A percentile compares a stretch with the other conserved stretches of the same genome.
Evolutionary conservation across 108 stramenopile species (phyloP).

Genomic region (Fragilariopsis cylindrus): DNA sequence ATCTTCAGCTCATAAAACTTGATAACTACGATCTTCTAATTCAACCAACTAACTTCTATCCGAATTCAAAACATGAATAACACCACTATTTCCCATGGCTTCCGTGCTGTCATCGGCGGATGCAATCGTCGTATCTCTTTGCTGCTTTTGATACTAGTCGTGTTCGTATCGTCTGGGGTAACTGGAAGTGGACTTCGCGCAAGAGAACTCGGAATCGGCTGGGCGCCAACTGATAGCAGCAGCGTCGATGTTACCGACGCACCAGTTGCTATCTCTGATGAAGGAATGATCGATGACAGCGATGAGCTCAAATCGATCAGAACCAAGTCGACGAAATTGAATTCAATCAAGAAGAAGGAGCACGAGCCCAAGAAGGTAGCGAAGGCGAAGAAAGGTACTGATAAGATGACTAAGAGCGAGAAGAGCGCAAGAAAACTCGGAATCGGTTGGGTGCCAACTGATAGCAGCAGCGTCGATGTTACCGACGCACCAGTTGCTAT

Average conservation of each 20-base stretch:
- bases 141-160: background rate
- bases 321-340: background rate
- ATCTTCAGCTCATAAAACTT: background rate
- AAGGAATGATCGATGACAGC: too few relatives aligned
- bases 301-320: too few relatives aligned
- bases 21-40: too few relatives aligned
- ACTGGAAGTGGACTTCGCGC: background rate
- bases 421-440: background rate
- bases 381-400: too few relatives aligned
- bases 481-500: background rate
- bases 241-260: background rate
- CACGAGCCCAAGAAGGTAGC: background rate
- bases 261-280: background rate
- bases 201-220: conserved; percentile 3
- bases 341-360: background rate
- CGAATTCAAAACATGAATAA: background rate
- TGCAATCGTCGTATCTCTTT: background rate
- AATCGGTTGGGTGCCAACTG: background rate
- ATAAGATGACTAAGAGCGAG: too few relatives aligned
- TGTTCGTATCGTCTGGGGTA: background rate
- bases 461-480: background rate
- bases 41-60: background rate
- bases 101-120: background rate
- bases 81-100: background rate
- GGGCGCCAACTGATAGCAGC: background rate